Conservation (phyloP, 2,329 filamentous ascomycete genomes). For the Stagonosporopsis vannaccii region DNA sequence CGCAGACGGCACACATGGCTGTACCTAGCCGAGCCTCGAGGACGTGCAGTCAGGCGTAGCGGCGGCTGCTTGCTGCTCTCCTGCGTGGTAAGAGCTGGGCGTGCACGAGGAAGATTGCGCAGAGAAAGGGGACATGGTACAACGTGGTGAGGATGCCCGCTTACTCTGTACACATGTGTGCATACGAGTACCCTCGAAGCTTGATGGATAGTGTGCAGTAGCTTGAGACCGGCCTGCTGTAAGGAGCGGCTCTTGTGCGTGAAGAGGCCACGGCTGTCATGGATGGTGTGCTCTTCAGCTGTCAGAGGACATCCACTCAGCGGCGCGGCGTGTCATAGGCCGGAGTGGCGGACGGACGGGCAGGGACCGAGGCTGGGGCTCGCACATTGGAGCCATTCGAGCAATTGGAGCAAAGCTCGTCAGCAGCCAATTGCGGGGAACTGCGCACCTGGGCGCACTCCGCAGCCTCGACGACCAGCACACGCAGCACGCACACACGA, state of each 20-base stretch:
- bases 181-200: background rate
- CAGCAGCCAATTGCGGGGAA: conserved; percentile 40
- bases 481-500: conserved; percentile 23
- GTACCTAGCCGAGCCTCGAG: conserved; percentile 26
- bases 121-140: background rate
- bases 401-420: conserved; percentile 7
- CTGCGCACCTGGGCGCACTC: conserved; percentile 33
- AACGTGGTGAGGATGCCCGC: background rate
- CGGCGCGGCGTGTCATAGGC: conserved; percentile 2
- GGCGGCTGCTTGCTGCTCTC: conserved; percentile 28
- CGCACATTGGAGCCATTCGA: background rate
- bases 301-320: conserved; percentile 2
- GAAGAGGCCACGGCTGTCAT: background rate
- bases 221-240: background rate
- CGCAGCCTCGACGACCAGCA: conserved; percentile 13
- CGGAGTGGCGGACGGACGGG: background rate
- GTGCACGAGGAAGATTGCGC: conserved; percentile 7
- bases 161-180: background rate
- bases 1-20: conserved; percentile 30
- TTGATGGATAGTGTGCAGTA: conserved; percentile 10
- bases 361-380: conserved; percentile 16
- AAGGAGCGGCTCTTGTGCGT: background rate
- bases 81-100: conserved; percentile 9
- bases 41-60: conserved; percentile 12
- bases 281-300: conserved; percentile 2